These are phyloP conservation scores for Candida taoyuanica DNA, from an alignment of 805 yeast species.

Conservation along the genomic window DNA sequence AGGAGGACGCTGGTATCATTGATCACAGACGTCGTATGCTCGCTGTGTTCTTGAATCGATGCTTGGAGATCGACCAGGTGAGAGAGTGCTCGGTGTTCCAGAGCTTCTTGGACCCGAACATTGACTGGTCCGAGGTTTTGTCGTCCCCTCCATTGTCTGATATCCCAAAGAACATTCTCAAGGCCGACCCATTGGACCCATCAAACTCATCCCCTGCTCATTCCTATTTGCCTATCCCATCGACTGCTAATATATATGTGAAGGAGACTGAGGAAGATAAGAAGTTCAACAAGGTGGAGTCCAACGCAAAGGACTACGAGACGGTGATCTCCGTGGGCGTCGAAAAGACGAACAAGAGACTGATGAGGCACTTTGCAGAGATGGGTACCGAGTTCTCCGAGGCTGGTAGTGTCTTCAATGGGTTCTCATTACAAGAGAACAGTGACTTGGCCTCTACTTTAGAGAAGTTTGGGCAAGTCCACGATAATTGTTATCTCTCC, in stretches of 20 bases:
- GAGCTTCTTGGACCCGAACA: constrained; percentile 82
- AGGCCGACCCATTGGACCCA: constrained; percentile 61
- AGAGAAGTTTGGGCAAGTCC: constrained; percentile 81
- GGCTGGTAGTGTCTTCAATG: constrained; percentile 62
- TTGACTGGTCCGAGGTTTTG: constrained; percentile 82
- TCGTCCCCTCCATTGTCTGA: constrained; percentile 48
- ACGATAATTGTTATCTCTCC: constrained; percentile 65
- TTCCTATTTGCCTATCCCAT: constrained; percentile 58
- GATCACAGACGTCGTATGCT: constrained; percentile 77
- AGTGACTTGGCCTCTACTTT: constrained; percentile 43
- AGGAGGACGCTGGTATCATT: constrained; percentile 41
- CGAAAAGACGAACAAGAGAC: constrained; percentile 53
- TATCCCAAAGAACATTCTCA: constrained; percentile 48
- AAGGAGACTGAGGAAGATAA: constrained; percentile 33
- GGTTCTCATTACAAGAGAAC: constrained; percentile 47
- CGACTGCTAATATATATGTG: constrained; percentile 29
- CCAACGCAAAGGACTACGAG: constrained; percentile 42
- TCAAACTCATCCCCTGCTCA: constrained; percentile 53
- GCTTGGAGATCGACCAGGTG: constrained; percentile 55
- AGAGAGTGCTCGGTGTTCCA: constrained; percentile 61
- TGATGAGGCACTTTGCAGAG: constrained; percentile 46
- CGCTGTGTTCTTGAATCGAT: constrained; percentile 74
- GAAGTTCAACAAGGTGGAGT: constrained; percentile 38
- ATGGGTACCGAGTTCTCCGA: constrained; percentile 63
- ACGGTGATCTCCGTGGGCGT: constrained; percentile 40